Conservation (phyloP, 129 eudicot genomes). For the Erigeron canadensis region DNA sequence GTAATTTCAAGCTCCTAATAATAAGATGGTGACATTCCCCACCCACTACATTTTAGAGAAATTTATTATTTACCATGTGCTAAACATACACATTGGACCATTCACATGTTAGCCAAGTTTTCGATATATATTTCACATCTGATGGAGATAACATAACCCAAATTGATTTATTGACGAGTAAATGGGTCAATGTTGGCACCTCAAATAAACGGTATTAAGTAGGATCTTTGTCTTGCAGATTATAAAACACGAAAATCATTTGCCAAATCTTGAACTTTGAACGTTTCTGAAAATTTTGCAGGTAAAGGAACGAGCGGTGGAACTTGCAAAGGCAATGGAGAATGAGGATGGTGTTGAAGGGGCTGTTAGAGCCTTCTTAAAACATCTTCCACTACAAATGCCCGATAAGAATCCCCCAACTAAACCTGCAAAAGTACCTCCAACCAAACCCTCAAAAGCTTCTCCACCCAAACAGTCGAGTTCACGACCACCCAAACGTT, state of each 20-base stretch:
- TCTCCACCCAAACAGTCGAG: slow-evolving; percentile 30
- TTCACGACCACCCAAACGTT: slow-evolving; percentile 18
- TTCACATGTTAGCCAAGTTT: too few relatives aligned
- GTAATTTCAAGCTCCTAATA: too few relatives aligned
- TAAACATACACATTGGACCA: too few relatives aligned
- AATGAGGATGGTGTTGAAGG: slow-evolving; percentile 93
- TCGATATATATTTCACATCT: too few relatives aligned
- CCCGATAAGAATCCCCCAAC: slow-evolving; percentile 36
- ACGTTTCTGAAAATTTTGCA: slow-evolving; percentile 17
- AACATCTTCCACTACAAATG: slow-evolving; percentile 71
- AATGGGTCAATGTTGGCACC: neutral
- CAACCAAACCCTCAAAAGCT: slow-evolving; percentile 15
- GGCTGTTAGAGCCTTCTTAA: slow-evolving; percentile 82
- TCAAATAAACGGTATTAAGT: neutral
- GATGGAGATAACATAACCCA: too few relatives aligned
- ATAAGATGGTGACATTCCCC: too few relatives aligned
- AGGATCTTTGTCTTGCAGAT: neutral
- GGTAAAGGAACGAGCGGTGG: slow-evolving; percentile 86
- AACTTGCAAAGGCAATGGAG: slow-evolving; percentile 89
- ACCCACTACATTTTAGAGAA: too few relatives aligned
- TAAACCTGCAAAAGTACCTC: slow-evolving; percentile 25
- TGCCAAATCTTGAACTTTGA: neutral
- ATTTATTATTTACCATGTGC: too few relatives aligned
- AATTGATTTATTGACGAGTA: neutral
- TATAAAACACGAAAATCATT: neutral